These are phyloP conservation scores for Sphaerulina vaccinii DNA, from an alignment of 2,329 filamentous ascomycete species.

Conservation along the genomic window DNA sequence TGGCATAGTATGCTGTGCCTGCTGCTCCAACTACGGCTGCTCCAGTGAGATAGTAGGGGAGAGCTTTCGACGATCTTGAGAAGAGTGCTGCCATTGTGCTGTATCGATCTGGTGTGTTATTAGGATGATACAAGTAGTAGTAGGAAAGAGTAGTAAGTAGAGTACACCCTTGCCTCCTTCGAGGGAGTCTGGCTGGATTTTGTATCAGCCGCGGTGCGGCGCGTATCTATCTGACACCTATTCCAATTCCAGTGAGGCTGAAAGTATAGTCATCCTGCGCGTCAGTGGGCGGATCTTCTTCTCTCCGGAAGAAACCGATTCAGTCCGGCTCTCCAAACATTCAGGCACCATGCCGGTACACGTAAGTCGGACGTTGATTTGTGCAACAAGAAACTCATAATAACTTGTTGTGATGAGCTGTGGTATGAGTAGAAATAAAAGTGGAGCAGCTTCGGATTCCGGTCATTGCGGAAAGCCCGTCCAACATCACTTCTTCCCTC, in stretches of 20 bases:
- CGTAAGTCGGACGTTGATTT: neutral
- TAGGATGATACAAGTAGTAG: neutral
- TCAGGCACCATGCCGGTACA: neutral
- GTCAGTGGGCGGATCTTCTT: no score
- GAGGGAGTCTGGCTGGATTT: neutral
- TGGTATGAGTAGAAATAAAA: neutral
- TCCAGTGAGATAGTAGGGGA: constrained; percentile 23
- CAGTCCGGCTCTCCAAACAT: neutral
- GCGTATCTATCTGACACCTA: neutral
- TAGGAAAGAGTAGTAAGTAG: neutral
- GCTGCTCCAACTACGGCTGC: constrained; percentile 17
- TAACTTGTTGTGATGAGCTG: neutral
- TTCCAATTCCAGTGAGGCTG: neutral
- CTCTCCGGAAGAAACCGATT: neutral
- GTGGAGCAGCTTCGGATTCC: neutral
- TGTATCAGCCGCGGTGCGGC: neutral
- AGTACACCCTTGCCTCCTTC: neutral
- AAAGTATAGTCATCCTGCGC: neutral
- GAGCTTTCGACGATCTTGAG: constrained; percentile 17
- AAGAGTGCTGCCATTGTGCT: constrained; percentile 22
- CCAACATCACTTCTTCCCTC: neutral
- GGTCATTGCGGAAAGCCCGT: neutral
- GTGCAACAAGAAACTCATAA: neutral
- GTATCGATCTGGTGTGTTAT: neutral
- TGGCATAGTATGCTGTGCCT: constrained; percentile 18